Evolutionary conservation across 1,284 basidiomycete genomes (phyloP), one percentile per base, ranked within the genome.

Genomic region (Puccinia triticina): DNA sequence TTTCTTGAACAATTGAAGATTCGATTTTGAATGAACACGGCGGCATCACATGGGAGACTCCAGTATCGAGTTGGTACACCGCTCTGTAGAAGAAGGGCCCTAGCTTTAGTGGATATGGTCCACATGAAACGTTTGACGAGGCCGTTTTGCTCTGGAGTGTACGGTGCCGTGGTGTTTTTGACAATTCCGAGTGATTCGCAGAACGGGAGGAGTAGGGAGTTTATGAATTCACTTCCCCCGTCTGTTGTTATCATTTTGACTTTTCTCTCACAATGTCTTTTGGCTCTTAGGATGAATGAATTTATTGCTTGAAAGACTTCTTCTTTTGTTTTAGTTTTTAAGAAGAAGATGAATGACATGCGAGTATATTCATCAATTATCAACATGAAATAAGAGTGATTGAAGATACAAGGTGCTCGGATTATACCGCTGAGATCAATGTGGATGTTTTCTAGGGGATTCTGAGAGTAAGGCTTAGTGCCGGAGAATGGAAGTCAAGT

Each of bases 161-260:
- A 32, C 26, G 66, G 66, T 26, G 66, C 21, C 21, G 8, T 69
- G 7, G 40, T 69, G 12, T 32, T 23, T 23, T 69, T 26, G 34
- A 21, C 32, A 8, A 69, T 69, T 69, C 66, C 66, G 8, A 32
- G 66, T 32, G 12, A 26, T 21, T 40, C 40, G 34, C 21, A 21
- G 26, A 26, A 69, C 3, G 21, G 23, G 26, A 37, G 5, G 40
- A 69, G 40, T 26, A 23, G 26, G 23, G 26, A 32, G 34, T 40
- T 69, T 5, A 21, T 69, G 34, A 69, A 69, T 37, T 69, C 66
- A 23, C 66, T 37, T 40, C 66, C 66, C 21, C 66, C 66, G 34
- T 69, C 66, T 32, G 26, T 26, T 32, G 34, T 40, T 7, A 69
- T 69, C 21, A 23, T 69, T 37, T 26, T 26, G 12, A 69, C 4